Evolutionary conservation across 371 early-diverging fungal genomes (phyloP).

Genomic region (Sporodiniella umbellata): DNA sequence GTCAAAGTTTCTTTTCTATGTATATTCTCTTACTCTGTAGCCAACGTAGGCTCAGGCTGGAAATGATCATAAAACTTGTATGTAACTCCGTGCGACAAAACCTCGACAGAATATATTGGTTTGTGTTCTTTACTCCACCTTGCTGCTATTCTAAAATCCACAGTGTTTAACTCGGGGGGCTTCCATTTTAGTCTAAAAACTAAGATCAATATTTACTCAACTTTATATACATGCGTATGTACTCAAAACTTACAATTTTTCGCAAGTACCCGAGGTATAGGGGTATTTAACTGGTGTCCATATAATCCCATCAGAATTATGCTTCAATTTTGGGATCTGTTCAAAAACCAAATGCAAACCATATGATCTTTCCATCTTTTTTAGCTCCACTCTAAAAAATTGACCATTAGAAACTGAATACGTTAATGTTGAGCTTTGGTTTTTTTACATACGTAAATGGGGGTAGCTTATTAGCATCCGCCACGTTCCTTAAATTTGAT

Average conservation of each 20-base stretch:
- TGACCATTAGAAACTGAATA: neutral
- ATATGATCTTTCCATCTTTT: slow-evolving; percentile 62
- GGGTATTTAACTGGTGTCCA: slow-evolving; percentile 80
- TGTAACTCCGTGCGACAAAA: slow-evolving; percentile 49
- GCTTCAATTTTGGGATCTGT: slow-evolving; percentile 65
- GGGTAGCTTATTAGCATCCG: slow-evolving; percentile 37
- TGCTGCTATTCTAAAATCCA: slow-evolving; percentile 74
- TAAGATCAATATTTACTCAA: neutral
- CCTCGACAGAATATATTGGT: slow-evolving; percentile 58
- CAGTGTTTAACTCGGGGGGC: slow-evolving; percentile 79
- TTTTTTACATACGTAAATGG: slow-evolving; percentile 61
- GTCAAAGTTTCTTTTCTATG: neutral
- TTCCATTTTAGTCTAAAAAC: slow-evolving; percentile 86
- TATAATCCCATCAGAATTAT: slow-evolving; percentile 86
- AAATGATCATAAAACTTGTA: slow-evolving; percentile 64
- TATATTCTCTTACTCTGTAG: slow-evolving; percentile 40
- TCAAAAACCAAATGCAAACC: slow-evolving; percentile 57
- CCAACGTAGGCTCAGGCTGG: slow-evolving; percentile 56
- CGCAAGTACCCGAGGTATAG: slow-evolving; percentile 69
- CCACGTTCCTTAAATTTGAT: slow-evolving; percentile 26
- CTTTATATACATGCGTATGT: neutral
- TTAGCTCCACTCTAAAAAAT: slow-evolving; percentile 49
- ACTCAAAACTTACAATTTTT: slow-evolving; percentile 47
- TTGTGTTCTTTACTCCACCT: slow-evolving; percentile 62
- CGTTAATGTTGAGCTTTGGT: no score